Percentiles rank a stretch among this genome's conserved stretches.
phyloP scores from a whole-genome alignment of 2,329 filamentous ascomycete species.

The Cladosporium colombiae region DNA sequence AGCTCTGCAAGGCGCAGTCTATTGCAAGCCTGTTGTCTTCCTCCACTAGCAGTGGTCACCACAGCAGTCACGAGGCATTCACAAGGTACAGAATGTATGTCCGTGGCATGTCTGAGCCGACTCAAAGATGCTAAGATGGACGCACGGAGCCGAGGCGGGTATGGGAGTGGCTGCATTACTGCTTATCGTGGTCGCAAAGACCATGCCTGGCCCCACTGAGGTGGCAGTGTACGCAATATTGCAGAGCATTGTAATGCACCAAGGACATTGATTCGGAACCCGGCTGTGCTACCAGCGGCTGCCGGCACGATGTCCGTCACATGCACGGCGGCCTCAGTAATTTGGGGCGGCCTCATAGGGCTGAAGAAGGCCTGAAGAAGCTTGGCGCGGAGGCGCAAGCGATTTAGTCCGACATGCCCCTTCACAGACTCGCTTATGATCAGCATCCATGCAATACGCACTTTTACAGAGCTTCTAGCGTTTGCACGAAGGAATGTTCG shows the following conservation, averaged over 20 bases:
- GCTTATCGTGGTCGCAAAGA: neutral
- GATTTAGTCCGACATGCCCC: neutral
- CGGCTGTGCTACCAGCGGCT: neutral
- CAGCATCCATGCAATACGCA: neutral
- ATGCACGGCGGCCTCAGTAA: neutral
- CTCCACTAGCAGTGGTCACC: neutral
- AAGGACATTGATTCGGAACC: neutral
- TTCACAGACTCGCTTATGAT: neutral
- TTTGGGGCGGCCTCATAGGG: constrained; percentile 1
- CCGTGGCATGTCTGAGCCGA: neutral
- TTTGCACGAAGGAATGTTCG: neutral
- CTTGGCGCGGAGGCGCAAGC: neutral
- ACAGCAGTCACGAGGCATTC: neutral
- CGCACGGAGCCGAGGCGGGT: neutral
- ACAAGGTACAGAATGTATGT: neutral
- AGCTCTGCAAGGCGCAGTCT: neutral
- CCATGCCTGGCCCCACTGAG: neutral
- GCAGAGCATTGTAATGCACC: neutral
- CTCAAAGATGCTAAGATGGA: neutral
- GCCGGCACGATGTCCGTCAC: neutral
- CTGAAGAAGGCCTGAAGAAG: constrained; percentile 2
- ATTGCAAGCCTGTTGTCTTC: neutral
- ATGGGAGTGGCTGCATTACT: neutral
- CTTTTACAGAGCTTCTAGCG: neutral
- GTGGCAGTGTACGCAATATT: neutral